Percentiles rank a stretch among this genome's conserved stretches.
These are phyloP conservation scores for Phycomyces nitens DNA, from an alignment of 192 early-diverging fungal species.

Conservation along the genomic window DNA sequence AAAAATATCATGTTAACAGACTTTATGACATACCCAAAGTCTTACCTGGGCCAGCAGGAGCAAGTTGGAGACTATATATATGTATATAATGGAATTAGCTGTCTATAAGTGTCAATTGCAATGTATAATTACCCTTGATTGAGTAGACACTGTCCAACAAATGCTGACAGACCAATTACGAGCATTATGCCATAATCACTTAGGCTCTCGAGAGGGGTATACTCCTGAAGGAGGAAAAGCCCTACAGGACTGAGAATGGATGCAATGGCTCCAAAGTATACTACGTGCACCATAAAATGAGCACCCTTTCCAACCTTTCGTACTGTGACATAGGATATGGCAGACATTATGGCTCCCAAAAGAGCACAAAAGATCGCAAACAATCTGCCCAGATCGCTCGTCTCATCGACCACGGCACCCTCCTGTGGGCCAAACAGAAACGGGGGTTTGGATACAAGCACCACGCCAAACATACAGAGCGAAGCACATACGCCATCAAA, in stretches of 20 bases:
- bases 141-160: slow-evolving; percentile 68
- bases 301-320: slow-evolving; percentile 68
- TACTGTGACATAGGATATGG: slow-evolving; percentile 67
- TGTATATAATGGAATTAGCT: no score
- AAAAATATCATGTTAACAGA: no score
- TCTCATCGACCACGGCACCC: neutral
- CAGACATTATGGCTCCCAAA: slow-evolving; percentile 54
- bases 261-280: slow-evolving; percentile 70
- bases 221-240: slow-evolving; percentile 33
- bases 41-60: slow-evolving; percentile 63
- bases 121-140: slow-evolving; percentile 71
- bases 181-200: slow-evolving; percentile 49
- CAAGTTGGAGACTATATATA: slow-evolving; percentile 63
- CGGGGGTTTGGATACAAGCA: slow-evolving; percentile 57
- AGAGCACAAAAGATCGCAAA: slow-evolving; percentile 49
- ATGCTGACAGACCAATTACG: slow-evolving; percentile 56
- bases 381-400: slow-evolving; percentile 11
- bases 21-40: no score
- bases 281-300: slow-evolving; percentile 76
- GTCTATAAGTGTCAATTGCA: no score
- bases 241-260: slow-evolving; percentile 47
- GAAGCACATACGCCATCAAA: slow-evolving; percentile 54
- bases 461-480: slow-evolving; percentile 59
- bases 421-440: slow-evolving; percentile 32
- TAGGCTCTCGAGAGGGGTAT: slow-evolving; percentile 35